Percentiles rank a stretch among this genome's conserved stretches.
Conservation (phyloP, 1,139 yeast genomes). For the Lodderomyces pseudojiufengensis region DNA sequence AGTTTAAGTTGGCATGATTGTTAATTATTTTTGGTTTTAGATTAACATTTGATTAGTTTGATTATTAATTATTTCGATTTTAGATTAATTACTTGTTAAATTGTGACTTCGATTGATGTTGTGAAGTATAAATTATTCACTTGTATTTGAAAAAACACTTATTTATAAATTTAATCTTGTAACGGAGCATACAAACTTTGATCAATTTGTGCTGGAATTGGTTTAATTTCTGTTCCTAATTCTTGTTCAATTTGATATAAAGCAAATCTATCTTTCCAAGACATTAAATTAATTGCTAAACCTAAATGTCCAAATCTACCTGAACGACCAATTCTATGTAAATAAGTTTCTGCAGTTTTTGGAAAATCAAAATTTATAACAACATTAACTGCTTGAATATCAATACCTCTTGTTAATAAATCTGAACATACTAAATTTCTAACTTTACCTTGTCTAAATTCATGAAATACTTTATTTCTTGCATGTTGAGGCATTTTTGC, state of each 20-base stretch:
- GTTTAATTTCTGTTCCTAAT: slow-evolving; percentile 94
- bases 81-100: too few relatives aligned
- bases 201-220: slow-evolving; percentile 90
- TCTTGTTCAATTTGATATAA: slow-evolving; percentile 95
- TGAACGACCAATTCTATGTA: slow-evolving; percentile 98
- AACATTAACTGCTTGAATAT: slow-evolving; percentile 97
- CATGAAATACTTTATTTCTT: slow-evolving; percentile 97
- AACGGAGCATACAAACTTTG: slow-evolving; percentile 67
- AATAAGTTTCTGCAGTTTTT: slow-evolving; percentile 93
- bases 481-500: slow-evolving; percentile 98
- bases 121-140: too few relatives aligned
- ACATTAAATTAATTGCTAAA: slow-evolving; percentile 91
- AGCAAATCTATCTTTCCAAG: slow-evolving; percentile 94
- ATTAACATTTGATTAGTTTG: too few relatives aligned
- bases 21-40: too few relatives aligned
- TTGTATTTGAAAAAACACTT: too few relatives aligned
- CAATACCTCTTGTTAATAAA: slow-evolving; percentile 96
- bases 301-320: slow-evolving; percentile 99
- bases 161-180: slow-evolving; percentile 64
- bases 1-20: too few relatives aligned
- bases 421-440: slow-evolving; percentile 97
- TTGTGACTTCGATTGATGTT: too few relatives aligned
- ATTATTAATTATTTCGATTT: too few relatives aligned
- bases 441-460: slow-evolving; percentile 96
- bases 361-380: slow-evolving; percentile 98